Base-by-base conservation (phyloP, 192 early-diverging fungal species). In the Umbelopsis sp. region DNA sequence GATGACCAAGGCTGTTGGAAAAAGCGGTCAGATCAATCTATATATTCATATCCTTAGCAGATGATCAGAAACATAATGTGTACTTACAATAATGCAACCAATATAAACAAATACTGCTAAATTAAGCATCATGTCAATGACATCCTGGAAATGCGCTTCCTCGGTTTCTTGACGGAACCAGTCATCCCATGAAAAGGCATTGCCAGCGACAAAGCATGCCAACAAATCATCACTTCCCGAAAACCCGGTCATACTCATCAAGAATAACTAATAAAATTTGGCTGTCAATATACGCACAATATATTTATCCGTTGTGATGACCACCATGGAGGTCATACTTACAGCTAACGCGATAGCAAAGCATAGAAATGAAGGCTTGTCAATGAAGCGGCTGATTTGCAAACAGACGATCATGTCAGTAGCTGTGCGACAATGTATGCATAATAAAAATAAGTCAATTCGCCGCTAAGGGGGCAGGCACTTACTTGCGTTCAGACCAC, bases 71-170 rank as follows among this genome's bases (percentile, higher is more conserved):
- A 4, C 18, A 23, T 18, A n/a, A 30, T 22, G 30, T 44, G 49
- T 16, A 67, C 78, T 80, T 73, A 74, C 78, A 53, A 94, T 90
- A 13, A 87, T 82, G 10, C 91, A 77, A 23, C 93, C 94, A 80
- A 95, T 90, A 69, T 91, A 98, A 20, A 97, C 86, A 81, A 98
- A 98, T 48, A 94, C 91, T 4, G 92, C 78, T 70, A 94, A 78
- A 77, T 95, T 97, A 46, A 97, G 74, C 71, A 98, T 77, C 75
- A 87, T 90, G 72, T 96, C 95, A 50, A 98, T 85, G 3, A 92
- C 91, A 77, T 97, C 95, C 79, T 97, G 95, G 27, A 97, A 84
- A 22, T 94, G 89, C 1, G 92, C 89, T 51, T 92, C 91, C 35
- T 92, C 82, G 20, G 90, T 88, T 68, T 95, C 91, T 23, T 92